Evolutionary conservation across 352 stramenopile genomes (phyloP).

Genomic region (Salisapilia sapeloensis): DNA sequence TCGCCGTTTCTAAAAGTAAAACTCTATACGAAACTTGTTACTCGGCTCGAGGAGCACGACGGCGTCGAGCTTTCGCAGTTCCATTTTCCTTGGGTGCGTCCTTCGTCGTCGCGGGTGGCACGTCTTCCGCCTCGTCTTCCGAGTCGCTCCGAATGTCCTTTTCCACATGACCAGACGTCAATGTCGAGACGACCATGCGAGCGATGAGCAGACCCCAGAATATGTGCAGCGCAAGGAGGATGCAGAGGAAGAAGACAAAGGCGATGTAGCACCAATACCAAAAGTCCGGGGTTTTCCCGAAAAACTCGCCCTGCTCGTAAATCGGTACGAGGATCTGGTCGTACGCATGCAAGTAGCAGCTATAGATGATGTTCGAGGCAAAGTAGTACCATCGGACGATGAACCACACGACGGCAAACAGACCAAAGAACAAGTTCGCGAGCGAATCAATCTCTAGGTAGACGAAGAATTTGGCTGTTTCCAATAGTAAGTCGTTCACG

Average conservation of each 20-base stretch:
- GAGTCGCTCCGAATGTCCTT: slow-evolving; percentile 75
- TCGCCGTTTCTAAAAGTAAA: no score
- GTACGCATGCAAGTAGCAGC: slow-evolving; percentile 29
- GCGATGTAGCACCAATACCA: slow-evolving; percentile 39
- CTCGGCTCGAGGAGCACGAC: slow-evolving; percentile 48
- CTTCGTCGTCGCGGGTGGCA: slow-evolving; percentile 2
- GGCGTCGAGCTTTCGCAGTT: slow-evolving; percentile 24
- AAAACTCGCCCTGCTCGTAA: slow-evolving; percentile 15
- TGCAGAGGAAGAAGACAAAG: slow-evolving; percentile 21
- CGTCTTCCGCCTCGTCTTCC: slow-evolving; percentile 30
- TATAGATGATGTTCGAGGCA: slow-evolving; percentile 57
- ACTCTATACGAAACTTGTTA: no score
- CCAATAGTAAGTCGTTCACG: slow-evolving; percentile 58
- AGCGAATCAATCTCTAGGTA: slow-evolving; percentile 51
- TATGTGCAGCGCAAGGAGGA: slow-evolving; percentile 49
- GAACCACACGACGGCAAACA: slow-evolving; percentile 59
- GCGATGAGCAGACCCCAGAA: slow-evolving; percentile 66
- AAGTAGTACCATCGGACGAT: slow-evolving; percentile 53
- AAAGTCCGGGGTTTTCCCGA: slow-evolving; percentile 12
- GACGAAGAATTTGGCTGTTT: slow-evolving; percentile 65
- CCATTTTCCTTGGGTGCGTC: slow-evolving; percentile 3
- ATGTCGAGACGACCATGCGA: slow-evolving; percentile 51
- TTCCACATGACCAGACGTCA: slow-evolving; percentile 48
- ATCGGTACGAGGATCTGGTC: slow-evolving; percentile 31
- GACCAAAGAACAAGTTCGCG: slow-evolving; percentile 49